Evolutionary conservation across 306 rosid genomes (phyloP).

Genomic region (Cotoneaster glaucophyllus): DNA sequence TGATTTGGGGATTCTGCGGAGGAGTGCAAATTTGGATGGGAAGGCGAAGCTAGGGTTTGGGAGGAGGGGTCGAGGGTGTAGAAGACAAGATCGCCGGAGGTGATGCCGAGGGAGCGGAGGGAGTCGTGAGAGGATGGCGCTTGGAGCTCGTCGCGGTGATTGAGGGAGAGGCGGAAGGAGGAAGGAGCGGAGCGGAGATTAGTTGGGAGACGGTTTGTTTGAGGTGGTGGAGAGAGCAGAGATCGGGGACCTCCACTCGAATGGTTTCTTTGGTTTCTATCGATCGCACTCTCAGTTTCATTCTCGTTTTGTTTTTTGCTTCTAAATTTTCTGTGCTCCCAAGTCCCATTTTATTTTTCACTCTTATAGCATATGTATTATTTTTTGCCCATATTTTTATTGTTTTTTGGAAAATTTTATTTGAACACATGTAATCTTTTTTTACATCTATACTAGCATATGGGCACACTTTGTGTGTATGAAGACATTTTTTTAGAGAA

Average conservation of each 20-base stretch:
- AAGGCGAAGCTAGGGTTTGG: no score
- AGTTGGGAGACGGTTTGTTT: slow-evolving; percentile 33
- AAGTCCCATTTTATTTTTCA: no score
- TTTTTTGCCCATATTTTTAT: no score
- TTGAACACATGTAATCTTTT: no score
- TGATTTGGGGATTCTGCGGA: not conserved
- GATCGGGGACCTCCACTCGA: slow-evolving; percentile 46
- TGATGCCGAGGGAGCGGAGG: slow-evolving; percentile 50
- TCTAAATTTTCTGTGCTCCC: no score
- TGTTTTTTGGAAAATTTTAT: no score
- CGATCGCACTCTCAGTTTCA: slow-evolving; percentile 71
- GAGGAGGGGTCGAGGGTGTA: slow-evolving; percentile 42
- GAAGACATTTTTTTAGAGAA: no score
- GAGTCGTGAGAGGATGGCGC: slow-evolving; percentile 34
- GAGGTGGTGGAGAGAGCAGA: slow-evolving; percentile 43
- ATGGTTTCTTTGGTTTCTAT: slow-evolving; percentile 56
- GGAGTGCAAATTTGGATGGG: no score
- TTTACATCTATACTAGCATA: no score
- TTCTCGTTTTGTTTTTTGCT: not conserved
- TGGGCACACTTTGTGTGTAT: no score
- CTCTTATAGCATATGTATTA: no score
- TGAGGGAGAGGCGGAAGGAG: slow-evolving; percentile 60
- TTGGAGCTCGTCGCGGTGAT: slow-evolving; percentile 57
- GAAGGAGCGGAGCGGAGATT: slow-evolving; percentile 29
- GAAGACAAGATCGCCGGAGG: slow-evolving; percentile 70